Conservation (phyloP, 192 early-diverging fungal species). For the Anaeromyces robustus region DNA sequence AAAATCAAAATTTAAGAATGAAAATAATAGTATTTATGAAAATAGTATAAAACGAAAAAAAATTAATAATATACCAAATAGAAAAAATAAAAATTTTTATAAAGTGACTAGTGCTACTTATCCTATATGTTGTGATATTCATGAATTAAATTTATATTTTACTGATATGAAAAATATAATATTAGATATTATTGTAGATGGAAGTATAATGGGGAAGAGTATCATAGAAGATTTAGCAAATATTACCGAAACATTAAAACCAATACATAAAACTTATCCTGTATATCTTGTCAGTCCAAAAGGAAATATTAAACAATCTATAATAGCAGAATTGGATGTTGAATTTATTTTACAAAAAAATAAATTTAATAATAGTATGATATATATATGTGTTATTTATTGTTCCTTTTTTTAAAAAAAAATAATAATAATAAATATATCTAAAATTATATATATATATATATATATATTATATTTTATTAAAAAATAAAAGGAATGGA, state of each 20-base stretch:
- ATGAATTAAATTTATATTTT: background rate
- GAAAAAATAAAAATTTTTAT: background rate
- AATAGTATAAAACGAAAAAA: background rate
- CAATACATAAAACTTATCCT: background rate
- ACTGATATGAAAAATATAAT: background rate
- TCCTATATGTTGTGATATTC: background rate
- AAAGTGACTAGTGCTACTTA: background rate
- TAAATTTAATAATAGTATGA: background rate
- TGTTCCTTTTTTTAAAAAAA: no score
- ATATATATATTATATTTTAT: no score
- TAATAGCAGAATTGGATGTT: background rate
- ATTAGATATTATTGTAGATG: background rate
- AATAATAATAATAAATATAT: no score
- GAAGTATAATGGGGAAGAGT: background rate
- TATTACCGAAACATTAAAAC: background rate
- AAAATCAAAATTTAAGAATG: background rate
- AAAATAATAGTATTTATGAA: background rate
- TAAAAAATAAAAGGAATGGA: no score
- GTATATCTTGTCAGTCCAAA: background rate
- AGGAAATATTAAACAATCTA: background rate
- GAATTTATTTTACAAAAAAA: background rate
- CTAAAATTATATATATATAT: no score
- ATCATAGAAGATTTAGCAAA: background rate
- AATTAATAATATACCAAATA: background rate
- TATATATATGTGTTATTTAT: no score